phyloP scores from a whole-genome alignment of 176 grass and related monocot species.

The Paspalum vaginatum region DNA sequence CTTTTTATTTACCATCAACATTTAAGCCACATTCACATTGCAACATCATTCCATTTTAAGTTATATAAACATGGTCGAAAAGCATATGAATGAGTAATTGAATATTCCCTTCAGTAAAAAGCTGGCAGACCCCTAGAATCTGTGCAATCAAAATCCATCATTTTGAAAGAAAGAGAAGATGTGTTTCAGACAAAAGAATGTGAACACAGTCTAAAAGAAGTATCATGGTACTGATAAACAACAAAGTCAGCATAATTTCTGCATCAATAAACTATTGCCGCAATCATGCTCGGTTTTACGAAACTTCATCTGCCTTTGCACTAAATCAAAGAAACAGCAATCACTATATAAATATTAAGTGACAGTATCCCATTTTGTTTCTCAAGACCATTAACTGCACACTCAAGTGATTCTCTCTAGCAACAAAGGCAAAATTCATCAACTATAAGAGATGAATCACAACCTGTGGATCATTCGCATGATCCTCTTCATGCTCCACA shows the following conservation, averaged over 20 bases:
- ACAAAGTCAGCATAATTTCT: constrained; percentile 2
- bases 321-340: constrained; percentile 15
- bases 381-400: constrained; percentile 13
- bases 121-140: neutral
- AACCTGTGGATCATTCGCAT: constrained; percentile 68
- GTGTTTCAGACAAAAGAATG: neutral
- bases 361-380: neutral
- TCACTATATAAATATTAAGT: no score
- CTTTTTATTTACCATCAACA: constrained; percentile 2
- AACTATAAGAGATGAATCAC: constrained; percentile 5
- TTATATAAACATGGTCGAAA: constrained; percentile 14
- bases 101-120: neutral
- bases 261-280: neutral
- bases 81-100: neutral
- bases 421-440: neutral
- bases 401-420: neutral
- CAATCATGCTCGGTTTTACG: neutral
- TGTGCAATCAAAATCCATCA: neutral
- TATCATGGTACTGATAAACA: constrained; percentile 2
- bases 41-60: constrained; percentile 1
- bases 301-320: constrained; percentile 7
- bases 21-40: constrained; percentile 15
- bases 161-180: neutral
- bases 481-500: constrained; percentile 76
- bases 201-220: neutral